Evolutionary conservation across 768 basidiomycete species (phyloP).

Genomic region (Boletus sp.): DNA sequence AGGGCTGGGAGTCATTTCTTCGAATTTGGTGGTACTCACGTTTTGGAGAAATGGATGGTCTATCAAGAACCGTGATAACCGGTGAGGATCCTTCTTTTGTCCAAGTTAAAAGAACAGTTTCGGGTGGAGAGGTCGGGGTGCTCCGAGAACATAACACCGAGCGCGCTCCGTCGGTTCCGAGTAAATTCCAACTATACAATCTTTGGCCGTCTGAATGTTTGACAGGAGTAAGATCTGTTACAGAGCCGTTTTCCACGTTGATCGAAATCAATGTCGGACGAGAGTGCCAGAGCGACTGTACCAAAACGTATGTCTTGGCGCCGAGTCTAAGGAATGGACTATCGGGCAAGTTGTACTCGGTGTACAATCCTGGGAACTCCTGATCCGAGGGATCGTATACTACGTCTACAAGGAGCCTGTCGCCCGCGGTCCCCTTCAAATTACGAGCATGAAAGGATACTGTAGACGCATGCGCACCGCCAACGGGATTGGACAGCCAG

Average conservation of each 20-base stretch:
- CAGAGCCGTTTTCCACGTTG: conserved; percentile 38
- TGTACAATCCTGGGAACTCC: conserved; percentile 65
- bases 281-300: conserved; percentile 55
- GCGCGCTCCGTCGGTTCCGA: conserved; percentile 44
- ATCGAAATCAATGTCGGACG: conserved; percentile 50
- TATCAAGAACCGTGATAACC: conserved; percentile 37
- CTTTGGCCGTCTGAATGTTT: conserved; percentile 4
- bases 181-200: conserved; percentile 54
- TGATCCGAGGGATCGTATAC: conserved; percentile 38
- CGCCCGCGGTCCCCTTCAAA: conserved; percentile 20
- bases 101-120: conserved; percentile 49
- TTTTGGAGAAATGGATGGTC: conserved; percentile 37
- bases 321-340: conserved; percentile 39
- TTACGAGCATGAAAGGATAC: conserved; percentile 47
- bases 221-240: conserved; percentile 33
- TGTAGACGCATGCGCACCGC: conserved; percentile 61
- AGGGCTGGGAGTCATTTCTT: not conserved
- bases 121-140: conserved; percentile 43
- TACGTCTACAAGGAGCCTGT: conserved; percentile 38
- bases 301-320: conserved; percentile 24
- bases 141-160: conserved; percentile 51
- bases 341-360: conserved; percentile 44
- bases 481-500: conserved; percentile 54
- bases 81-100: conserved; percentile 4
- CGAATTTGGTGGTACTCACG: conserved; percentile 31